Conservation (phyloP, 1,284 basidiomycete genomes). For the Malassezia caprae region DNA sequence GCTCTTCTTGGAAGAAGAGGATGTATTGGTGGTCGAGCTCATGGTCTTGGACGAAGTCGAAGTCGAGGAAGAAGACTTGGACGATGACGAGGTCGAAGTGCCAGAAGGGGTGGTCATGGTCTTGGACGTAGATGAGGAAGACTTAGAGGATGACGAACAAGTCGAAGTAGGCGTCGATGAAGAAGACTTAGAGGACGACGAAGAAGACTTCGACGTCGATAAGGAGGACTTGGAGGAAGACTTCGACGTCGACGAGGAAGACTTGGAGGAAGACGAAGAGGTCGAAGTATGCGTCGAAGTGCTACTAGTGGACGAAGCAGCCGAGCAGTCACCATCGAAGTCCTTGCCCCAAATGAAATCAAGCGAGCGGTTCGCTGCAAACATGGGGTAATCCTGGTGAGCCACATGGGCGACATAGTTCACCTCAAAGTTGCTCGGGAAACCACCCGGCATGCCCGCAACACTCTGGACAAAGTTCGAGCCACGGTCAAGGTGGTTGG, state of each 20-base stretch:
- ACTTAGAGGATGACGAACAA: no score
- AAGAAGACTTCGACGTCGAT: no score
- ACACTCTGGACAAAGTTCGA: constrained; percentile 3
- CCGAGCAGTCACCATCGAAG: neutral
- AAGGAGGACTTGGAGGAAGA: neutral
- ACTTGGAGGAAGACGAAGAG: neutral
- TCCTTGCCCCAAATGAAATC: constrained; percentile 21
- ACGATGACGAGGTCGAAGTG: no score
- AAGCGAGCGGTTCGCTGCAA: constrained; percentile 25
- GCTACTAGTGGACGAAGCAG: neutral
- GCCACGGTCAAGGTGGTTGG: constrained; percentile 26
- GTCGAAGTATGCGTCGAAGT: no score
- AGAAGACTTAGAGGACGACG: no score
- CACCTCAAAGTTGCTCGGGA: constrained; percentile 27
- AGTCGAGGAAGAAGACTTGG: no score
- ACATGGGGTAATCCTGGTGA: constrained; percentile 41
- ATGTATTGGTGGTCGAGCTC: no score
- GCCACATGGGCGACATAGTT: constrained; percentile 32
- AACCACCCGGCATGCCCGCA: neutral
- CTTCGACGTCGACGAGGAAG: no score
- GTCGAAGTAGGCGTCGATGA: no score
- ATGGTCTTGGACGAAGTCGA: neutral
- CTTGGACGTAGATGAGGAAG: neutral
- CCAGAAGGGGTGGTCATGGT: neutral
- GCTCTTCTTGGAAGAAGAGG: no score